Conservation (phyloP, 768 basidiomycete genomes). For the Trametes punicea region DNA sequence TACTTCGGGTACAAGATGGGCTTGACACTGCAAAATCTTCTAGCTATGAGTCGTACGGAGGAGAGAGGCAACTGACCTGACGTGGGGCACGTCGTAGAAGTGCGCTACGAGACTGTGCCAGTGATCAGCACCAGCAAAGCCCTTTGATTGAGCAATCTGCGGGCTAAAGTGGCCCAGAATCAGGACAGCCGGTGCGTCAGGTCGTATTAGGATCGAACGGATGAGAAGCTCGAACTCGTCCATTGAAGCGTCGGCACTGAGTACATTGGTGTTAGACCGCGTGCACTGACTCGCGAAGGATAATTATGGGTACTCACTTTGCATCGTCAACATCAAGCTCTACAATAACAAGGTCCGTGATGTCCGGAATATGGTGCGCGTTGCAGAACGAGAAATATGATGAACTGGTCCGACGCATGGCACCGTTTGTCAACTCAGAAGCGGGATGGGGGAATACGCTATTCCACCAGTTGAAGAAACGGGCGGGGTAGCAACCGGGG, state of each 20-base stretch:
- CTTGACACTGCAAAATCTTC: conserved; percentile 56
- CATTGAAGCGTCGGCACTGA: conserved; percentile 61
- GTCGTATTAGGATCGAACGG: conserved; percentile 86
- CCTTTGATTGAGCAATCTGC: conserved; percentile 72
- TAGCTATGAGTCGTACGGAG: too few relatives aligned
- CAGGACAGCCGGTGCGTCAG: conserved; percentile 88
- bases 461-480: conserved; percentile 98
- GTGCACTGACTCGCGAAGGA: neutral
- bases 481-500: conserved; percentile 84
- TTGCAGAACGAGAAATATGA: conserved; percentile 96
- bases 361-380: conserved; percentile 89
- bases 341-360: conserved; percentile 90
- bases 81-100: conserved; percentile 95
- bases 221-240: conserved; percentile 91
- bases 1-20: conserved; percentile 80
- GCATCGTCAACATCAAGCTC: conserved; percentile 93
- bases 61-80: conserved; percentile 45
- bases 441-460: conserved; percentile 97
- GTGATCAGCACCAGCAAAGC: conserved; percentile 88
- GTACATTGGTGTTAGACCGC: neutral
- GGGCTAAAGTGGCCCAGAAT: conserved; percentile 95
- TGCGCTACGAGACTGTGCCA: conserved; percentile 89
- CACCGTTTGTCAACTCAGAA: conserved; percentile 96
- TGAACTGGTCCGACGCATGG: conserved; percentile 87
- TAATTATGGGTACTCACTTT: conserved; percentile 50